phyloP scores from a whole-genome alignment of 2,329 filamentous ascomycete genomes.

The Dendrostoma leiphaemia region DNA sequence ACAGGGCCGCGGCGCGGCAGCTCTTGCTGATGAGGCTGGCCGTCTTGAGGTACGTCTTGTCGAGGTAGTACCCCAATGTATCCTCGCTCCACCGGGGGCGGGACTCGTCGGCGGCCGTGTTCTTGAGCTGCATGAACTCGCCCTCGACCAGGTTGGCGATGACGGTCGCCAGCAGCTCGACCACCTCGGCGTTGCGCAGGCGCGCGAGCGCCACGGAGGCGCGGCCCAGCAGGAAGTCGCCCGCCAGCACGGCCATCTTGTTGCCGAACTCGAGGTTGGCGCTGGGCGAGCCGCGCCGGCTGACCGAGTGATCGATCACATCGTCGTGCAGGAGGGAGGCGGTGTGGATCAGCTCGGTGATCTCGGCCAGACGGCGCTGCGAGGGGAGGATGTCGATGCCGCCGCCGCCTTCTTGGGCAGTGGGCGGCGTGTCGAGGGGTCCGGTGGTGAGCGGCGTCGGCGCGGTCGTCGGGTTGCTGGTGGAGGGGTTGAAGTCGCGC shows the following conservation, averaged over 20 bases:
- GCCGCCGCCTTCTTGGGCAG: no score
- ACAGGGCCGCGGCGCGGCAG: constrained; percentile 82
- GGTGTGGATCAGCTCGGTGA: constrained; percentile 96
- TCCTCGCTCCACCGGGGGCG: constrained; percentile 86
- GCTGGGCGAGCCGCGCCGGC: constrained; percentile 78
- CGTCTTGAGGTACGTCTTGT: constrained; percentile 98
- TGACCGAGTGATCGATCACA: constrained; percentile 90
- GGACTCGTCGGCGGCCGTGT: constrained; percentile 84
- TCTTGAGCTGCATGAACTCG: constrained; percentile 99
- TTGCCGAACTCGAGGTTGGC: constrained; percentile 97
- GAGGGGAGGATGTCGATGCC: constrained; percentile 85
- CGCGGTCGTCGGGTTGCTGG: constrained; percentile 55
- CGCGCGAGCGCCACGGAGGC: constrained; percentile 92
- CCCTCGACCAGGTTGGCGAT: constrained; percentile 98
- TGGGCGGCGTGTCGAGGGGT: constrained; percentile 33
- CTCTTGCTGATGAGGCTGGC: constrained; percentile 95
- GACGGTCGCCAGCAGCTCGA: constrained; percentile 90
- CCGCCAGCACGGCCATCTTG: constrained; percentile 97
- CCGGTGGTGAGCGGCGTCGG: constrained; percentile 29
- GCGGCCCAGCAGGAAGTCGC: constrained; percentile 91
- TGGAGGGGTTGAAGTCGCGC: constrained; percentile 77
- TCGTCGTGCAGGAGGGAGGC: constrained; percentile 96
- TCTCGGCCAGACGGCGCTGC: constrained; percentile 89
- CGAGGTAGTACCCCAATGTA: constrained; percentile 87
- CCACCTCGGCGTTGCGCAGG: constrained; percentile 88